Conservation (phyloP, 768 basidiomycete species). For the Tulasnella sp. region DNA sequence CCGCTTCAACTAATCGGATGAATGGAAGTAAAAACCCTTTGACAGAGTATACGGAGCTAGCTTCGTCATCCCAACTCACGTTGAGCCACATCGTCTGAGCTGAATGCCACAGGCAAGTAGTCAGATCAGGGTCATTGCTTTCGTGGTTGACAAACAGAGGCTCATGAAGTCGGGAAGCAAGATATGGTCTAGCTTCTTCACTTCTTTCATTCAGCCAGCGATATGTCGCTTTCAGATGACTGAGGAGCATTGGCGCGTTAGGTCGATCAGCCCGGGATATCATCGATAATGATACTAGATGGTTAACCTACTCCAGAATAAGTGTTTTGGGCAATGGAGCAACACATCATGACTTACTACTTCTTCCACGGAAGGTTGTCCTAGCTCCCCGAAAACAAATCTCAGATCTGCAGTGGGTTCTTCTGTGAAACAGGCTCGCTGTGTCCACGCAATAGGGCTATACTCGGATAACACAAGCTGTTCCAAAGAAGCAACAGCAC, state of each 20-base stretch:
- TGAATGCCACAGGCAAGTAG: too few relatives aligned
- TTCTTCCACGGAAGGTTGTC: neutral
- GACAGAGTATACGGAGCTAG: too few relatives aligned
- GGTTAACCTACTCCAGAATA: too few relatives aligned
- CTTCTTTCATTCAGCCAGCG: neutral
- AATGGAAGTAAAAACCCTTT: too few relatives aligned
- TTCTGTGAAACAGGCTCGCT: neutral
- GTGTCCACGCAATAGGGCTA: conserved; percentile 1
- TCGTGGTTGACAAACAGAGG: too few relatives aligned
- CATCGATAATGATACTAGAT: neutral
- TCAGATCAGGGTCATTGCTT: too few relatives aligned
- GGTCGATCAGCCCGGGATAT: neutral
- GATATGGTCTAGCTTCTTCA: neutral
- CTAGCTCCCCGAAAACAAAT: neutral
- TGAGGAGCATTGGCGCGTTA: neutral
- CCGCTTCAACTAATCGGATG: too few relatives aligned
- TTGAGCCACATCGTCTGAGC: too few relatives aligned
- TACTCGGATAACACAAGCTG: neutral
- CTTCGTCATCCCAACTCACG: too few relatives aligned
- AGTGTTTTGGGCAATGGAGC: too few relatives aligned
- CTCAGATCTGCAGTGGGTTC: neutral
- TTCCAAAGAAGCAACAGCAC: neutral
- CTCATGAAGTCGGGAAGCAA: neutral
- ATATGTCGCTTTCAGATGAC: neutral
- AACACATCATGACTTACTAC: neutral